These are phyloP conservation scores for Waltergamsia citrina DNA, from an alignment of 2,329 filamentous ascomycete species.

Conservation along the genomic window DNA sequence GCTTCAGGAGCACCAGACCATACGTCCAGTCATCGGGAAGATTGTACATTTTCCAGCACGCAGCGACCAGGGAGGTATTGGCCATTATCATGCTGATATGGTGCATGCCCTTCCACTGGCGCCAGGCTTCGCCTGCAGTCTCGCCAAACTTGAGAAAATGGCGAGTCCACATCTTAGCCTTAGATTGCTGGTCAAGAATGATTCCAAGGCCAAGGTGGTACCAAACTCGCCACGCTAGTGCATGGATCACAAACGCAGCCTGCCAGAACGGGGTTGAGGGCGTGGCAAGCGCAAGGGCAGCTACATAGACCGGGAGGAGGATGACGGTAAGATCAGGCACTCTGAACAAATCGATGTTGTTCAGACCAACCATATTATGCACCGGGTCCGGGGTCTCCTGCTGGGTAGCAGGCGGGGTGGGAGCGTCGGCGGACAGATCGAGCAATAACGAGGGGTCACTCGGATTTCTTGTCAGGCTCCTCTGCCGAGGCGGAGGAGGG, in stretches of 20 bases:
- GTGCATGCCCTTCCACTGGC: constrained; percentile 94
- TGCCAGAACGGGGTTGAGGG: constrained; percentile 70
- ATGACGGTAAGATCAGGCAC: constrained; percentile 76
- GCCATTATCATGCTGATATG: constrained; percentile 88
- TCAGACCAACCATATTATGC: constrained; percentile 74
- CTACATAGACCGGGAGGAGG: constrained; percentile 66
- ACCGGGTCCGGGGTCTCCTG: constrained; percentile 51
- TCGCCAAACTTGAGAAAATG: constrained; percentile 98
- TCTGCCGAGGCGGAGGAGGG: constrained; percentile 66
- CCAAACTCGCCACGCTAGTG: constrained; percentile 79
- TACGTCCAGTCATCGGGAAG: constrained; percentile 81
- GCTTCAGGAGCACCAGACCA: constrained; percentile 76
- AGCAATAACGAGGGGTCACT: constrained; percentile 16
- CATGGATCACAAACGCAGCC: constrained; percentile 71
- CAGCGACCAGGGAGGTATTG: constrained; percentile 79
- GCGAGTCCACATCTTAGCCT: constrained; percentile 87
- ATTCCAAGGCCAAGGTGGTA: constrained; percentile 81
- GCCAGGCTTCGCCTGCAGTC: constrained; percentile 83
- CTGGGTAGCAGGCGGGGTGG: constrained; percentile 8
- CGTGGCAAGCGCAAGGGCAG: constrained; percentile 63
- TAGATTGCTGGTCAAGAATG: constrained; percentile 77
- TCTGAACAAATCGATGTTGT: constrained; percentile 82
- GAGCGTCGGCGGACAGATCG: constrained; percentile 15
- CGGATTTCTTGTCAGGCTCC: constrained; percentile 23
- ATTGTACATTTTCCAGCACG: constrained; percentile 93